phyloP scores from a whole-genome alignment of 78 protist genomes.

The Thecamonas trahens region DNA sequence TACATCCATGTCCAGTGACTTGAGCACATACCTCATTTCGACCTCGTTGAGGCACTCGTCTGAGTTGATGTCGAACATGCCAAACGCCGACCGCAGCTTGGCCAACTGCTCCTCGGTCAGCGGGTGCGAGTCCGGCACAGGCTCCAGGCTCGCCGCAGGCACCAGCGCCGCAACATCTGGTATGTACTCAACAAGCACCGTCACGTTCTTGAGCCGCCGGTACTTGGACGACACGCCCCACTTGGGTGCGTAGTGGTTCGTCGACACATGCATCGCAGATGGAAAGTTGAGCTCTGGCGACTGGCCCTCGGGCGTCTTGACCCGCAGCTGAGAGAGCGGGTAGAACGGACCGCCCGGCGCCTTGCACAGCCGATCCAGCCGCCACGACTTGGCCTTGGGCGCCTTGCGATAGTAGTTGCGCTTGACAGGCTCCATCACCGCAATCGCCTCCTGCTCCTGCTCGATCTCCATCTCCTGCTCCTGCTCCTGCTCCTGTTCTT shows the following conservation, averaged over 20 bases:
- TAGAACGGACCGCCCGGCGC: constrained; percentile 33
- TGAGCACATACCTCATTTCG: too few species aligned
- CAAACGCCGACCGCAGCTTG: neutral
- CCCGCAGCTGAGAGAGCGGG: constrained; percentile 1
- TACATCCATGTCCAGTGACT: too few species aligned
- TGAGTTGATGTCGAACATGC: too few species aligned
- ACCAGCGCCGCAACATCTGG: neutral
- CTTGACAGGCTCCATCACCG: neutral
- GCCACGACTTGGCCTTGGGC: neutral
- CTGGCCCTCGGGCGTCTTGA: neutral
- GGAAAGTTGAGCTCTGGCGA: constrained; percentile 25
- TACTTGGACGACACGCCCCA: constrained; percentile 31
- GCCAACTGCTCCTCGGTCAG: neutral
- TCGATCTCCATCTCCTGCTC: constrained; percentile 16
- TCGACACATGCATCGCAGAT: constrained; percentile 12
- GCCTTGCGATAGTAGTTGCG: too few species aligned
- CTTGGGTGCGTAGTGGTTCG: constrained; percentile 29
- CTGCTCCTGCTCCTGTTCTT: constrained; percentile 36
- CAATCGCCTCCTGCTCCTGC: constrained; percentile 9
- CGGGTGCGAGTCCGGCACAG: too few species aligned
- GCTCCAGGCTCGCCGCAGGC: neutral
- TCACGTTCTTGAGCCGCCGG: constrained; percentile 43
- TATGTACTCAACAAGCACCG: constrained; percentile 26
- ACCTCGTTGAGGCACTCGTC: too few species aligned
- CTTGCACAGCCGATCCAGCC: neutral